Conservation (phyloP, 495 filamentous ascomycete species). For the Aspergillus wentii region DNA sequence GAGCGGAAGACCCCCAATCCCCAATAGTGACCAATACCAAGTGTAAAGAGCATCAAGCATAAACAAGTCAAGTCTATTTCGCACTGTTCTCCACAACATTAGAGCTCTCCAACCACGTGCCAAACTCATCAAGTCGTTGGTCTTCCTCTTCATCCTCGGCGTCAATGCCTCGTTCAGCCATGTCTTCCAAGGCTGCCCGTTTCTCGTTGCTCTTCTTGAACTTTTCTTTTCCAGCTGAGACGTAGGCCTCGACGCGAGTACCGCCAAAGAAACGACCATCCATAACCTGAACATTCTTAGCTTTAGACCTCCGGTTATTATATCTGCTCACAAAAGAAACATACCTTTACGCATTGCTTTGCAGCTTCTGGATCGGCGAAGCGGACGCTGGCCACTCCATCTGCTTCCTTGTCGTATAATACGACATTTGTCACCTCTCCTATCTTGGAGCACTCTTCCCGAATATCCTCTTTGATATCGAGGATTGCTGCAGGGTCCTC, state of each 20-base stretch:
- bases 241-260: constrained; percentile 68
- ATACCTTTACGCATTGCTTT: constrained; percentile 61
- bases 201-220: constrained; percentile 64
- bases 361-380: constrained; percentile 69
- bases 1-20: too few species aligned
- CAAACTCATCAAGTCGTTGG: constrained; percentile 50
- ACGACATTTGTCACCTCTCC: constrained; percentile 88
- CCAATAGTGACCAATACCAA: too few species aligned
- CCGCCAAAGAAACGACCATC: constrained; percentile 76
- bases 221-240: constrained; percentile 68
- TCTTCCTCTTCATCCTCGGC: constrained; percentile 41
- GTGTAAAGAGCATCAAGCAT: too few species aligned
- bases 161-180: constrained; percentile 38
- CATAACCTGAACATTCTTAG: constrained; percentile 50
- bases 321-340: constrained; percentile 9
- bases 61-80: constrained; percentile 16
- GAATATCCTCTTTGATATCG: constrained; percentile 92
- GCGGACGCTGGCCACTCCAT: constrained; percentile 79
- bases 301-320: background rate
- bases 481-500: constrained; percentile 78
- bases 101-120: constrained; percentile 48
- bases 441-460: constrained; percentile 81
- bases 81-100: constrained; percentile 21
- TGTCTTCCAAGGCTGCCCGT: constrained; percentile 36
- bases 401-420: constrained; percentile 82